Evolutionary conservation across 768 basidiomycete genomes (phyloP), one percentile per base, ranked within the genome.

Genomic region (Lentinus tigrinus): DNA sequence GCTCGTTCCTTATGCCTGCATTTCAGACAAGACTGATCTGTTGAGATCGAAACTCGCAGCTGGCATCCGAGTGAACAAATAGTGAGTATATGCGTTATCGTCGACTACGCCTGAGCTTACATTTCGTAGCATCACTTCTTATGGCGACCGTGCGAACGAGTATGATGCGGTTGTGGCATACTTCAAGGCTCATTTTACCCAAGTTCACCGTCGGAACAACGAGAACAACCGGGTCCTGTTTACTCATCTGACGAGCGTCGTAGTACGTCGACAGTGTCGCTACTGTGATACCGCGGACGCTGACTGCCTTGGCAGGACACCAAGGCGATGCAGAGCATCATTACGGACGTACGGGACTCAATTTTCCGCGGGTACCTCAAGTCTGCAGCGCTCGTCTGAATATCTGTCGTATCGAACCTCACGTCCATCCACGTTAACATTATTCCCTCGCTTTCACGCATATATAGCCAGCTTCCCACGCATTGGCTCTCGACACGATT

Each of bases 181-280:
- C 65, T 93, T 93, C 76, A 82, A 84, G n/a, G 81, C 87, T n/a
- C 91, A 93, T 69, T 93, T 93, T 67, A 73, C 85, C 26, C 88
- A 89, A 61, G 85, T 85, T 11, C 88, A 93, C 69, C 79, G 81
- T 65, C 80, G 82, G 62, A 85, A 85, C 59, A 88, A 89, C 65
- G 69, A 72, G 57, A 67, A 78, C 17, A 77, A 78, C 55, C 79
- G 89, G 43, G 79, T 79, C 47, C 74, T 91, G 17, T 91, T 84
- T 67, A 78, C 83, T 43, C 91, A 91, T 69, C 78, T 91, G 67
- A 93, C 90, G 8, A 92, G 84, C 63, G 90, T 89, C 23, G 88
- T 90, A 54, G 90, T 91, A 70, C 79, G 71, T 64, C 28, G 52
- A 44, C 50, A 27, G 24, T 47, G 3, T 23, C 34, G 24, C 21